Conservation (phyloP, 192 early-diverging fungal species). For the Chytriomyces sp. region DNA sequence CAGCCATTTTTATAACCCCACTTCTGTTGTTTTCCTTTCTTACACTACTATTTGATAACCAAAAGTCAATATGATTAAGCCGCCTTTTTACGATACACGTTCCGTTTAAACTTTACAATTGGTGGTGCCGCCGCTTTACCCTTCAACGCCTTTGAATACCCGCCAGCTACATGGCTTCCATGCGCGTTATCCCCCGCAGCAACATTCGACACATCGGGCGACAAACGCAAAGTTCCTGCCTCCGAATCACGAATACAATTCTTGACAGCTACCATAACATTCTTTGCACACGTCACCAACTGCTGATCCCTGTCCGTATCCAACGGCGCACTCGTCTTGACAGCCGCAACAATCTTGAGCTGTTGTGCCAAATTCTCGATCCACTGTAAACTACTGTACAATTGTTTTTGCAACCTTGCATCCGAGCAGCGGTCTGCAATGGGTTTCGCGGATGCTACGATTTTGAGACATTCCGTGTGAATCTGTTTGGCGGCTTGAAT, state of each 20-base stretch:
- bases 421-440: conserved; percentile 52
- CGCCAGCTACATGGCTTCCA: neutral
- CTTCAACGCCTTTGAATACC: neutral
- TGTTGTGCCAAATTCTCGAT: conserved; percentile 57
- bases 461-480: conserved; percentile 32
- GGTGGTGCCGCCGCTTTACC: no score
- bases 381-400: conserved; percentile 33
- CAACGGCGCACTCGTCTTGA: conserved; percentile 50
- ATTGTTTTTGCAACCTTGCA: conserved; percentile 33
- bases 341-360: conserved; percentile 61
- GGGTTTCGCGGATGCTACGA: conserved; percentile 34
- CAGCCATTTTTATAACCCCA: no score
- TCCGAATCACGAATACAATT: conserved; percentile 48
- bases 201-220: neutral
- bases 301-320: conserved; percentile 52
- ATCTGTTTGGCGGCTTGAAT: conserved; percentile 52
- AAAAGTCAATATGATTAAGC: no score
- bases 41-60: no score
- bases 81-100: no score
- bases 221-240: conserved; percentile 40
- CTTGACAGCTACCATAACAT: conserved; percentile 52
- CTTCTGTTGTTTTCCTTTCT: no score
- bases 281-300: conserved; percentile 54
- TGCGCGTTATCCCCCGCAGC: conserved; percentile 5
- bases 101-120: no score